A percentile compares a stretch with the other conserved stretches of the same genome.
Conservation (phyloP, 176 grass and related monocot species). For the Raddia guianensis region DNA sequence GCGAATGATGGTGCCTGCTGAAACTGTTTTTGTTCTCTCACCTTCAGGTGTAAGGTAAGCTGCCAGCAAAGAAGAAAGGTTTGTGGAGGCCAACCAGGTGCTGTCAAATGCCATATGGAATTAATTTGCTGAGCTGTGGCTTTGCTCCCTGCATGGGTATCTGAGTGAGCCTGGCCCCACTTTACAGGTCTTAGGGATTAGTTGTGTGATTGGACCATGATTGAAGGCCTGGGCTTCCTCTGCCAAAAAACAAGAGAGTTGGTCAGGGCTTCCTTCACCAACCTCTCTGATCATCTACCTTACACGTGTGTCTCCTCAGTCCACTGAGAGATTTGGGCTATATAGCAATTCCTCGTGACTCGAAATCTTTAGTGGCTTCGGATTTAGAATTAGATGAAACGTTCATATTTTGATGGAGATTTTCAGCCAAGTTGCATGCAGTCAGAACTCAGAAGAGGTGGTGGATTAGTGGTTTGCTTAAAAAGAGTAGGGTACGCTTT, state of each 20-base stretch:
- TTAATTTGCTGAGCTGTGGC: slow-evolving; percentile 30
- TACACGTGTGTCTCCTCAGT: neutral
- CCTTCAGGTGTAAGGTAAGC: slow-evolving; percentile 14
- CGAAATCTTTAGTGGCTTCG: no score
- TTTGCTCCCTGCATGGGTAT: slow-evolving; percentile 31
- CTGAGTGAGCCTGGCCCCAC: slow-evolving; percentile 15
- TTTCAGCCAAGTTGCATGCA: no score
- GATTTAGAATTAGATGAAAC: no score
- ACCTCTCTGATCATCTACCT: neutral
- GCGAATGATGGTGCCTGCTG: slow-evolving; percentile 24
- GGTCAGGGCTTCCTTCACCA: no score
- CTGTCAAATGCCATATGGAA: slow-evolving; percentile 5
- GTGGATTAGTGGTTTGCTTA: no score
- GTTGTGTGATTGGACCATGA: neutral
- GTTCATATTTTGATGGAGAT: no score
- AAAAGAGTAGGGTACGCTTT: no score
- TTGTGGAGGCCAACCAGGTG: slow-evolving; percentile 30
- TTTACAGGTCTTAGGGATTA: neutral
- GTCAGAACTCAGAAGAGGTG: no score
- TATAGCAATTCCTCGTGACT: no score
- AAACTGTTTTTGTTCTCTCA: neutral
- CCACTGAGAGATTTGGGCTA: neutral
- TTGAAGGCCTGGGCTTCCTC: no score
- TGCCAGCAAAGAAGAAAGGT: neutral
- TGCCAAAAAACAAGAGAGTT: no score